phyloP scores from a whole-genome alignment of 1,139 yeast genomes.

The Nadsonia commutata region DNA sequence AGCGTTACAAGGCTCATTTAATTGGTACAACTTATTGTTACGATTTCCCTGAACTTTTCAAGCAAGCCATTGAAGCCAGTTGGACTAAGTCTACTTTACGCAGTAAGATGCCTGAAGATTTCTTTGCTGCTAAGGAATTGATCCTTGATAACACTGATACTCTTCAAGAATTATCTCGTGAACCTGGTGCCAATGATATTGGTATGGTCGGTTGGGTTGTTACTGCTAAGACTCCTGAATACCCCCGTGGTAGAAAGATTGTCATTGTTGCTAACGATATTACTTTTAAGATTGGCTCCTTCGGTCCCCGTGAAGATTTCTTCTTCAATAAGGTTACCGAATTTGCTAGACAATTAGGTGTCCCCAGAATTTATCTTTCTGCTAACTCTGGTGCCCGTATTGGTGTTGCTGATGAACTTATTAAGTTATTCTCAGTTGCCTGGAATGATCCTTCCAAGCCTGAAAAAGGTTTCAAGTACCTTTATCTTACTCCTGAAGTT shows the following conservation, averaged over 20 bases:
- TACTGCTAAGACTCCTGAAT: constrained; percentile 88
- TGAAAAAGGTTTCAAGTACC: constrained; percentile 76
- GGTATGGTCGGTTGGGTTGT: constrained; percentile 98
- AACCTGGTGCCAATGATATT: constrained; percentile 85
- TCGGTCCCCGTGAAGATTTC: constrained; percentile 92
- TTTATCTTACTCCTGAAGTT: constrained; percentile 65
- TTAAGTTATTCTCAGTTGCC: constrained; percentile 79
- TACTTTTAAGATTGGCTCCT: constrained; percentile 94
- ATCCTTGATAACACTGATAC: constrained; percentile 62
- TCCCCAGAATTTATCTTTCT: constrained; percentile 88
- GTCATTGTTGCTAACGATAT: constrained; percentile 91
- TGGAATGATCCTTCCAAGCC: constrained; percentile 75
- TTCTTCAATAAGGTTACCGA: constrained; percentile 89
- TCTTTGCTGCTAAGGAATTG: constrained; percentile 66
- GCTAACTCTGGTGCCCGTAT: constrained; percentile 99
- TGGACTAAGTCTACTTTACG: constrained; percentile 45
- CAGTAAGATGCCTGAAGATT: constrained; percentile 55
- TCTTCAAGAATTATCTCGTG: constrained; percentile 80
- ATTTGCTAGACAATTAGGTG: constrained; percentile 75
- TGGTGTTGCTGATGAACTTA: constrained; percentile 91
- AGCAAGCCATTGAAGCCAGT: constrained; percentile 73
- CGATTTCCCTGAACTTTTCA: constrained; percentile 97
- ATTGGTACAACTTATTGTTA: constrained; percentile 97
- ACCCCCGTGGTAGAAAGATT: constrained; percentile 90
- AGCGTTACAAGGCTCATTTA: constrained; percentile 94